Evolutionary conservation across 2,329 filamentous ascomycete species (phyloP).

Genomic region (Rhynchosporium graminicola): DNA sequence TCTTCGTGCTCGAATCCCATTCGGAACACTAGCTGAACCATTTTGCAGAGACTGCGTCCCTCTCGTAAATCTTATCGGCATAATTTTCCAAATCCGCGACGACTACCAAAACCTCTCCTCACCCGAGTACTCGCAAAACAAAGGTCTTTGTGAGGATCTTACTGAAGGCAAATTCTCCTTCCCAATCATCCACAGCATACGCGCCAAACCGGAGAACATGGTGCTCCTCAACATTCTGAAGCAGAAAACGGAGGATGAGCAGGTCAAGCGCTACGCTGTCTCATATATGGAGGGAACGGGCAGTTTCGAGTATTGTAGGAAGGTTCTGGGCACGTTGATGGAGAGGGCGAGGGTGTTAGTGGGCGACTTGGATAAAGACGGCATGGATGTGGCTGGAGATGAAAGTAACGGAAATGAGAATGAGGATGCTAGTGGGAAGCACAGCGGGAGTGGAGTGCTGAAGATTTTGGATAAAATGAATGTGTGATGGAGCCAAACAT

Average conservation of each 20-base stretch:
- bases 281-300: constrained; percentile 87
- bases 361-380: constrained; percentile 58
- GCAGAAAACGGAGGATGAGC: constrained; percentile 82
- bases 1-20: not conserved
- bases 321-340: constrained; percentile 64
- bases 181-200: constrained; percentile 91
- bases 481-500: constrained; percentile 17
- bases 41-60: constrained; percentile 68
- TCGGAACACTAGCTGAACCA: constrained; percentile 7
- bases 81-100: constrained; percentile 88
- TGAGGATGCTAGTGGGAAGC: not conserved
- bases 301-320: constrained; percentile 82
- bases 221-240: constrained; percentile 90
- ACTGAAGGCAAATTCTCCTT: constrained; percentile 98
- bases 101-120: constrained; percentile 88
- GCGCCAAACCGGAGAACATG: constrained; percentile 69
- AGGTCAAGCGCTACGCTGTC: constrained; percentile 90
- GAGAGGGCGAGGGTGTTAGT: constrained; percentile 58
- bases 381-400: constrained; percentile 60
- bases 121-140: constrained; percentile 78
- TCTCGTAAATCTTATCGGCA: constrained; percentile 80
- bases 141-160: constrained; percentile 92
- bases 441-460: constrained; percentile 50
- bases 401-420: constrained; percentile 54
- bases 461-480: constrained; percentile 70